Evolutionary conservation across 78 protist species (phyloP), one percentile per base, ranked within the genome.

Genomic region (Diacronema lutheri): DNA sequence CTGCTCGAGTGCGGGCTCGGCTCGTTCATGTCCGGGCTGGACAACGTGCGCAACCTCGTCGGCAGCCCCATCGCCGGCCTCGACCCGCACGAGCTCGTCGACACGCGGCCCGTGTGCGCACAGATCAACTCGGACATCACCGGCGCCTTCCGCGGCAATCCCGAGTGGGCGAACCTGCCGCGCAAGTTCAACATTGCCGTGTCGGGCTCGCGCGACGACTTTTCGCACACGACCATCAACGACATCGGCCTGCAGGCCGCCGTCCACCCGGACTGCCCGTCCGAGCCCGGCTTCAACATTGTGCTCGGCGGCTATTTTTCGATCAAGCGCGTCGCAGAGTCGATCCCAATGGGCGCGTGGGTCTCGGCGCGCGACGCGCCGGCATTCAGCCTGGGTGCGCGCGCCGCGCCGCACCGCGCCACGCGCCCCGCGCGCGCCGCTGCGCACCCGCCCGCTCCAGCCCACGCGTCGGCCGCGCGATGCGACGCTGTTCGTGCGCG

Each of bases 201-300:
- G 33, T 79, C 83, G 37, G 89, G 89, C 50, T 25, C 44, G 29
- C 60, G 65, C 41, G 85, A 86, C 61, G 71, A 74, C 58, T 86
- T n/a, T 26, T 84, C 83, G 73, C 89, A 86, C 74, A 79, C 89
- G 33, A 25, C 57, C 55, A 86, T 86, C 76, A 86, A 86, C 64
- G 89, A 86, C 62, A 78, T 86, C 68, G 85, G 80, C 19, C 60
- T 74, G 26, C 16, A 20, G 55, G 85, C 89, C 1, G 14, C 44
- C 71, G 44, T 25, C 13, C 73, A 86, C 58, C 38, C 50, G 13
- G 31, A 44, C 31, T 29, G 3, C n/a, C 41, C 76, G 14, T 57
- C 60, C 12, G 86, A 37, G 58, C 14, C 62, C 40, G 86, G 86
- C 11, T 81, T 81, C 74, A 81, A 81, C 73, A 46, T 81, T n/a